These are phyloP conservation scores for Solanum hybrid DNA, from an alignment of 305 asterid genomes.

Conservation along the genomic window DNA sequence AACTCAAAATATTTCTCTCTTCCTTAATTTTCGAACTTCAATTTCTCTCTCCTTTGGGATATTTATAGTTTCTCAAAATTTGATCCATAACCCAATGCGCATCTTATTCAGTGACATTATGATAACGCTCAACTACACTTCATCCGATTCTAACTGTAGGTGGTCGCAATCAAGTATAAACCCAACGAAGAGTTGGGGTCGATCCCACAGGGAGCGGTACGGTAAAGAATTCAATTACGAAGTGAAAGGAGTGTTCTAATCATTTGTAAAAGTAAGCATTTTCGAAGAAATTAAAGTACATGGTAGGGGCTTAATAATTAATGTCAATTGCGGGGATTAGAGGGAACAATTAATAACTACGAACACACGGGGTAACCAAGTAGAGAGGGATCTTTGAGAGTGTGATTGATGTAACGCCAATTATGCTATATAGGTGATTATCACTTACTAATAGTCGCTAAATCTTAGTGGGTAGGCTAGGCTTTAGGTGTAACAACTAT, in stretches of 20 bases:
- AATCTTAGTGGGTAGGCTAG: no score
- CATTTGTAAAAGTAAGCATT: not conserved
- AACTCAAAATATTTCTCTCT: not conserved
- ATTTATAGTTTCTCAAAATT: not conserved
- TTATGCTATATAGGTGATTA: no score
- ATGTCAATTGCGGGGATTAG: not conserved
- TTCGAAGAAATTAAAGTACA: not conserved
- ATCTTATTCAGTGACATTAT: not conserved
- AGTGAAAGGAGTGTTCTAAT: no score
- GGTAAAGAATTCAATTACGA: no score
- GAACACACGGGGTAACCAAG: not conserved
- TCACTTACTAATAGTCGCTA: no score
- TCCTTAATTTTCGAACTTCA: not conserved
- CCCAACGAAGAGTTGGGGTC: not conserved
- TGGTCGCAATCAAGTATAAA: not conserved
- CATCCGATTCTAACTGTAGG: not conserved
- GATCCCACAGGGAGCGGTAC: no score
- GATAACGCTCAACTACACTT: not conserved
- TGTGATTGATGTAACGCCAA: no score
- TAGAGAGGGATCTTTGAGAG: no score
- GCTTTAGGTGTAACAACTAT: no score
- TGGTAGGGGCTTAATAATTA: not conserved
- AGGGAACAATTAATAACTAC: not conserved
- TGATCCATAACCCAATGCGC: not conserved
- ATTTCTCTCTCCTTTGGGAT: not conserved